Conservation (phyloP, 2,329 filamentous ascomycete species). For the Falciphora oryzae region DNA sequence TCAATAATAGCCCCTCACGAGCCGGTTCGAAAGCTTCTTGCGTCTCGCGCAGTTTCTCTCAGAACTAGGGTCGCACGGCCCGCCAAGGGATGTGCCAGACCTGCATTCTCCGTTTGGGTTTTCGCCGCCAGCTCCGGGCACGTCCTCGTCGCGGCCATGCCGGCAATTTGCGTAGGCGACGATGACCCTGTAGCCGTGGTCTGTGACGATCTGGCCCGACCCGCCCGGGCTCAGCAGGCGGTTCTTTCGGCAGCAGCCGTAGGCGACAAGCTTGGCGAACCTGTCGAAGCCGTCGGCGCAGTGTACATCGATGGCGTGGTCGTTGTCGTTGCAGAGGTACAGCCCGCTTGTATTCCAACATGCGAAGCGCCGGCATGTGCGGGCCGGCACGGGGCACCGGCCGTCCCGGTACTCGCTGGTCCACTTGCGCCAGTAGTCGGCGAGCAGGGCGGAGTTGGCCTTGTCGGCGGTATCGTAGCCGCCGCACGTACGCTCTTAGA, state of each 20-base stretch:
- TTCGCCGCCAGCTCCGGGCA: background rate
- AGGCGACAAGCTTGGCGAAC: background rate
- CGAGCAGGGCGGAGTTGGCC: background rate
- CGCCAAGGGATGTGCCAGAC: background rate
- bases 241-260: background rate
- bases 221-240: background rate
- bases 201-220: background rate
- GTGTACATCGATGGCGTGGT: background rate
- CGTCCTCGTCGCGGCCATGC: background rate
- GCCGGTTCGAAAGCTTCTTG: background rate
- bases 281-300: background rate
- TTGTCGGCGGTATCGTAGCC: background rate
- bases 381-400: background rate
- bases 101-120: background rate
- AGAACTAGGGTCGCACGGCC: background rate
- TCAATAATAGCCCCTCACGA: background rate
- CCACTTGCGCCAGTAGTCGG: background rate
- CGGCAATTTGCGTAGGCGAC: conserved; percentile 1
- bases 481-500: background rate
- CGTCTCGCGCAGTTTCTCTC: background rate
- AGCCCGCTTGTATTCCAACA: conserved; percentile 3
- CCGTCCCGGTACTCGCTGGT: background rate
- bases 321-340: conserved; percentile 4
- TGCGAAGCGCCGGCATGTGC: background rate
- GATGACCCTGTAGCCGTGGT: background rate